Conservation (phyloP, 2,329 filamentous ascomycete genomes). For the Sporothrix variecibatus region DNA sequence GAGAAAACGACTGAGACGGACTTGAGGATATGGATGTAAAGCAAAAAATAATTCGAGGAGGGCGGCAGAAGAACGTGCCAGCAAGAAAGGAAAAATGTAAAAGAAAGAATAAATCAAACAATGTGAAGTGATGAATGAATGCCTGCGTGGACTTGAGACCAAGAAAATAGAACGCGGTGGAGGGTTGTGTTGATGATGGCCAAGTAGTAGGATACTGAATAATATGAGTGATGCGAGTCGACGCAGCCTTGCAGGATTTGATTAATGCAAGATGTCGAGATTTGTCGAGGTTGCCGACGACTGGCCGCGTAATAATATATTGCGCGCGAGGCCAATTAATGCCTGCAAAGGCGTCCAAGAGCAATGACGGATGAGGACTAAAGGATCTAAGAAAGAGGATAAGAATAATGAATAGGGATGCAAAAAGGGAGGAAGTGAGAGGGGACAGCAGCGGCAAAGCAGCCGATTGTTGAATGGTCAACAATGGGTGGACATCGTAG, state of each 20-base stretch:
- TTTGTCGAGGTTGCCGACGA: neutral
- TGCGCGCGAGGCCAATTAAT: neutral
- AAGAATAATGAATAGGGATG: neutral
- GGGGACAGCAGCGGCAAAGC: neutral
- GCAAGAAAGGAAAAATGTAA: neutral
- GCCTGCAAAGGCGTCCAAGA: slow-evolving; percentile 1
- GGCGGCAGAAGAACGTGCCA: neutral
- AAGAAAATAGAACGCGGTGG: neutral
- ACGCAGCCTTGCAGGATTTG: neutral
- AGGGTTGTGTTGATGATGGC: neutral
- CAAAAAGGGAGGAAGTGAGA: neutral
- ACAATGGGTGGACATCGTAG: neutral
- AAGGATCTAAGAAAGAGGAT: neutral
- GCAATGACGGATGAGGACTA: neutral
- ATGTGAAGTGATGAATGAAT: neutral
- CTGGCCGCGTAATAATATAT: slow-evolving; percentile 9
- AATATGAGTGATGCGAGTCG: slow-evolving; percentile 11
- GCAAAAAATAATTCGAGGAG: neutral
- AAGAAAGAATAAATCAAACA: slow-evolving; percentile 8
- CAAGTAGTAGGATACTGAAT: slow-evolving; percentile 17
- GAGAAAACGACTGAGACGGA: neutral
- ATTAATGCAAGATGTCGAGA: neutral
- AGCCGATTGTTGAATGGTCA: slow-evolving; percentile 16
- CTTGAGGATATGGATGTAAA: neutral
- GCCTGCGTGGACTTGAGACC: neutral